Base-by-base conservation (phyloP, 73 alveolate genomes). In the Breviolum minutum region DNA sequence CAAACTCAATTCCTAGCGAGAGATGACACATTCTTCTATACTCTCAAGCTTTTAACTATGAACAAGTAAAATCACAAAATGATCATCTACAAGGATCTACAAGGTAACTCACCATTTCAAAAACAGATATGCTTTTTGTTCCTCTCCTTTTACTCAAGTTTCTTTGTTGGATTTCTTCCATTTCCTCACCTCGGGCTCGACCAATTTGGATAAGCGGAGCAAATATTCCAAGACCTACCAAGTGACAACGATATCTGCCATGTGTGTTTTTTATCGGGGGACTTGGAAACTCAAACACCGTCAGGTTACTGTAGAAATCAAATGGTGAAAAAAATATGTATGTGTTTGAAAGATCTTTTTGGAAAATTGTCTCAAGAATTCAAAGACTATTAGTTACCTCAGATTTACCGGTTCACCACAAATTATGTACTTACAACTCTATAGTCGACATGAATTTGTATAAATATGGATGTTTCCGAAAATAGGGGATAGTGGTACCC, bases 191-290 rank as follows among this genome's bases (percentile, higher is more conserved):
- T 92, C 90, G 60, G 98, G 60, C 32, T 92, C 98, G 66, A 92
- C 98, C 90, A 92, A 24, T 74, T 74, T 63, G 32, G 98, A 92
- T 61, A 92, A 30, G 48, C 87, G 80, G 66, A 92, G 98, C 81
- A 92, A 40, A 80, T 92, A 92, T 6, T 80, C 90, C 90, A 92
- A 20, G 89, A 92, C 90, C 98, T 92, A 76, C 26, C 24, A n/a
- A 16, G 16, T 17, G 54, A 63, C 27, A 29, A 22, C 24, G 91
- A 17, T 8, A 8, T 48, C 74, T 8, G 26, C 91, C 14, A 22
- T 16, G 54, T 74, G 84, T 40, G 54, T 0, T 40, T 40, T 40
- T 40, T 40, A 3, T 40, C 3, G 54, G 54, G 54, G 77, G 77
- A 22, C 24, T 68, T 68, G 77, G 24, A 22, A 17, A 17, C n/a